phyloP scores from a whole-genome alignment of 2,329 filamentous ascomycete genomes.

The Cladosporium oxysporum region DNA sequence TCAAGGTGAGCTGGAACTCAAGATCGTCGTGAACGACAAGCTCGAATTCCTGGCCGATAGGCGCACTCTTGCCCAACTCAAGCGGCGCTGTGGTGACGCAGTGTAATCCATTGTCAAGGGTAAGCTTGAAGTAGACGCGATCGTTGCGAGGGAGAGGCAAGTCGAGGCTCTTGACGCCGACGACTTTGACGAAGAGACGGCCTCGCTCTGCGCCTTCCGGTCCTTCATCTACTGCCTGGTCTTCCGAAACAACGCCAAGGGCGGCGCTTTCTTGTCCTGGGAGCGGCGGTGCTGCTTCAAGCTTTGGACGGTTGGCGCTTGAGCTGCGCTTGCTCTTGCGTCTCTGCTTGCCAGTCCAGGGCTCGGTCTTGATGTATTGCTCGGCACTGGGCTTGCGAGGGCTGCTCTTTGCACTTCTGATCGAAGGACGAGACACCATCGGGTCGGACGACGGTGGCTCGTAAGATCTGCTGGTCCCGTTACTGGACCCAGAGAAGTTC shows the following conservation, averaged over 20 bases:
- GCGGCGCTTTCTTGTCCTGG: slow-evolving; percentile 76
- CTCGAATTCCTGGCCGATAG: slow-evolving; percentile 97
- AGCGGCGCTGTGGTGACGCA: slow-evolving; percentile 97
- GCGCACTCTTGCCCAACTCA: slow-evolving; percentile 85
- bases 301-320: slow-evolving; percentile 44
- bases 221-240: slow-evolving; percentile 61
- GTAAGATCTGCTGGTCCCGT: slow-evolving; percentile 47
- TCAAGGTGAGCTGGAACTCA: slow-evolving; percentile 97
- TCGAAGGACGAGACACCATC: slow-evolving; percentile 26
- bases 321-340: slow-evolving; percentile 64
- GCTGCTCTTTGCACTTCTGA: slow-evolving; percentile 64
- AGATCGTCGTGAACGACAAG: slow-evolving; percentile 94
- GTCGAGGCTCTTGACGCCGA: slow-evolving; percentile 94
- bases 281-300: slow-evolving; percentile 74
- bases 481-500: slow-evolving; percentile 46
- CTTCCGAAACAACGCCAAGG: slow-evolving; percentile 68
- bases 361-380: slow-evolving; percentile 94
- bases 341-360: slow-evolving; percentile 84
- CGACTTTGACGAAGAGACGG: slow-evolving; percentile 95
- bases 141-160: slow-evolving; percentile 88
- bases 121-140: slow-evolving; percentile 90
- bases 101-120: slow-evolving; percentile 95
- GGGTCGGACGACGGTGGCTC: slow-evolving; percentile 25
- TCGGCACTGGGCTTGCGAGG: slow-evolving; percentile 75
- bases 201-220: slow-evolving; percentile 81